Evolutionary conservation across 2,329 filamentous ascomycete species (phyloP).

Genomic region (Ceratocystis huliohia): DNA sequence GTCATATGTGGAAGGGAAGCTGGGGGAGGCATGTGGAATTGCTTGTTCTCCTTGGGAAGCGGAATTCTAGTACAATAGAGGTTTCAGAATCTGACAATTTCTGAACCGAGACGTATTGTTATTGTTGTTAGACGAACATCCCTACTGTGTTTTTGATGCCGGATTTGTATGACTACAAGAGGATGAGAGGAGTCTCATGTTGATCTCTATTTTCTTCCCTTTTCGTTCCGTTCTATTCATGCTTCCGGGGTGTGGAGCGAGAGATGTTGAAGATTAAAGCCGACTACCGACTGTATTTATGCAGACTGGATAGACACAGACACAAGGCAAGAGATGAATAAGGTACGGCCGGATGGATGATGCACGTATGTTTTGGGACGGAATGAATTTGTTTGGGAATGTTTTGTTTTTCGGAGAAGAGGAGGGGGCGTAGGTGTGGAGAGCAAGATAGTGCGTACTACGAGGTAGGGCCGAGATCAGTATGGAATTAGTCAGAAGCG

Average conservation of each 20-base stretch:
- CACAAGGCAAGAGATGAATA: no score
- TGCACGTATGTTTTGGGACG: neutral
- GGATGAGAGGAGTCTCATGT: neutral
- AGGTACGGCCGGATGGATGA: neutral
- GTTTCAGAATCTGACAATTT: conserved; percentile 5
- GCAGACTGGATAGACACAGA: neutral
- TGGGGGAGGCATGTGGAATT: neutral
- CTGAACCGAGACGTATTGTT: neutral
- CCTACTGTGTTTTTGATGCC: neutral
- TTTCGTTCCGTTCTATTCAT: no score
- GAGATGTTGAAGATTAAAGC: neutral
- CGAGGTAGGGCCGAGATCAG: neutral
- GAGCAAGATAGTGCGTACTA: neutral
- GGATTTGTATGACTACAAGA: neutral
- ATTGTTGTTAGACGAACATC: neutral
- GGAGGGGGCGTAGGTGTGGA: neutral
- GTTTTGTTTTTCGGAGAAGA: neutral
- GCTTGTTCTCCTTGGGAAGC: neutral
- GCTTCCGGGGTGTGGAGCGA: no score
- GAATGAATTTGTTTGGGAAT: neutral
- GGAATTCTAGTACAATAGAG: neutral
- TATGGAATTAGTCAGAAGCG: neutral
- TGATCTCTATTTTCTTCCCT: no score
- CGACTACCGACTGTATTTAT: neutral
- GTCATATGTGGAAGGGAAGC: neutral